Base-by-base conservation (phyloP, 2,329 filamentous ascomycete genomes). In the Metarhizium anisopliae region DNA sequence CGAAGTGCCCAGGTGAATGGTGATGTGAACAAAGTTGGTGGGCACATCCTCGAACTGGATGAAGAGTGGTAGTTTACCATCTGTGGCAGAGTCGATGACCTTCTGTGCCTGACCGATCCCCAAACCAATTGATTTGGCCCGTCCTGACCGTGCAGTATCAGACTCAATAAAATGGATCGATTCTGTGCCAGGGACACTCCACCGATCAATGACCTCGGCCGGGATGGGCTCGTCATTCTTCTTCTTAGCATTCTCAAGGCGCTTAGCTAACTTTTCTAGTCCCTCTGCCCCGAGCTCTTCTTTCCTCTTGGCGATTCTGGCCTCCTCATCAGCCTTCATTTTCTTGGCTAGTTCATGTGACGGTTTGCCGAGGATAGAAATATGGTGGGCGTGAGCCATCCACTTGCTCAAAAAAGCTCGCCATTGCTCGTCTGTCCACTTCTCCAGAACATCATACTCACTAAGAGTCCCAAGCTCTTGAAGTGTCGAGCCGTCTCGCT, bases 41-140 rank as follows among this genome's bases (percentile, higher is more conserved):
- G 87, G 86, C 14, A 97, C 91, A 65, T 96, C 86, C 71, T 99
- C 94, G 61, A 95, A 99, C 71, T 99, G 93, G n/a, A 99, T 79
- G 71, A 96, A 99, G 2, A 97, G 75, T 0, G 90, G 87, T n/a
- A 85, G 68, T 40, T 85, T 71, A 6, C 74, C 76, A 18, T 74
- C 61, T 42, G 80, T 77, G 45, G 90, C 83, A 14, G 78, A 75
- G 67, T 97, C 89, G 51, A 99, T 83, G 51, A 86, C 72, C 58
- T 83, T 78, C 69, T 99, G 94, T 4, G 90, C 82, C 4, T 79
- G 69, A 61, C 90, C 93, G 35, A 84, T 73, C 0, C 80, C 77
- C 29, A 78, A 73, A 0, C 91, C 92, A 51, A 91, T 74, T 59
- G 83, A 79, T 63, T 85, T 81, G 14, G 92, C 94, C 58, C 85